A percentile compares a stretch with the other conserved stretches of the same genome.
Evolutionary conservation across 1,139 yeast species (phyloP).

Genomic region (Meyerozyma elateridarum): DNA sequence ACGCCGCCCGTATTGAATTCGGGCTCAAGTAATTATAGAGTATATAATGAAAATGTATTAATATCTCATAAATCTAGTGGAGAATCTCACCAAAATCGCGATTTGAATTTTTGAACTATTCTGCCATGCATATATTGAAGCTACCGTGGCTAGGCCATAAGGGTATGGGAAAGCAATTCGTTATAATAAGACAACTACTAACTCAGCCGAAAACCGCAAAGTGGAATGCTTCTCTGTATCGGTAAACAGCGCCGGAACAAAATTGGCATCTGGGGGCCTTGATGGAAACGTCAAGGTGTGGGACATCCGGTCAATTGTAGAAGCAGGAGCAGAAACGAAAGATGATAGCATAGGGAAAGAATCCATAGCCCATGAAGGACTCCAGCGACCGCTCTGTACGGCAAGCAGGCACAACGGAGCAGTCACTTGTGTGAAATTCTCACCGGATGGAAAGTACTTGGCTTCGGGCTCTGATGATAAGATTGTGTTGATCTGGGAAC

Average conservation of each 20-base stretch:
- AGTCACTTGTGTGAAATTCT: slow-evolving; percentile 86
- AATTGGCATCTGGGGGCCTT: slow-evolving; percentile 91
- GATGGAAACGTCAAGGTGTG: slow-evolving; percentile 93
- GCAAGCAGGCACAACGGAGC: slow-evolving; percentile 91
- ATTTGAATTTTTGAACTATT: too few species aligned
- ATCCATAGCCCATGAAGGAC: slow-evolving; percentile 31
- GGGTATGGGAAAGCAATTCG: slow-evolving; percentile 34
- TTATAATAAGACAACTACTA: slow-evolving; percentile 7
- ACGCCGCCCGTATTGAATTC: slow-evolving; percentile 47
- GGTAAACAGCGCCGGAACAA: slow-evolving; percentile 73
- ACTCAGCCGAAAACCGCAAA: slow-evolving; percentile 66
- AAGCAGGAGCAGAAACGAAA: slow-evolving; percentile 10
- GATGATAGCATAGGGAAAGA: slow-evolving; percentile 6
- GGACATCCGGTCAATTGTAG: slow-evolving; percentile 59
- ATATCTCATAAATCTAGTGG: background rate
- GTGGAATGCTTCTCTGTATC: slow-evolving; percentile 84
- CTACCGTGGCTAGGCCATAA: slow-evolving; percentile 81
- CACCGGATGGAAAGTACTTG: slow-evolving; percentile 84
- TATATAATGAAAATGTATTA: background rate
- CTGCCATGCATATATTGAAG: slow-evolving; percentile 75
- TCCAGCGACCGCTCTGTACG: slow-evolving; percentile 61
- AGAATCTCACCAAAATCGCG: too few species aligned
- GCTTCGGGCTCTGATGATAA: slow-evolving; percentile 97
- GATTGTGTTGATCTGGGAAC: slow-evolving; percentile 87
- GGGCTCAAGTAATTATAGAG: slow-evolving; percentile 15